Evolutionary conservation across 75 land plant genomes (phyloP), one percentile per base, ranked within the genome.

Genomic region (Selaginella tamariscina): DNA sequence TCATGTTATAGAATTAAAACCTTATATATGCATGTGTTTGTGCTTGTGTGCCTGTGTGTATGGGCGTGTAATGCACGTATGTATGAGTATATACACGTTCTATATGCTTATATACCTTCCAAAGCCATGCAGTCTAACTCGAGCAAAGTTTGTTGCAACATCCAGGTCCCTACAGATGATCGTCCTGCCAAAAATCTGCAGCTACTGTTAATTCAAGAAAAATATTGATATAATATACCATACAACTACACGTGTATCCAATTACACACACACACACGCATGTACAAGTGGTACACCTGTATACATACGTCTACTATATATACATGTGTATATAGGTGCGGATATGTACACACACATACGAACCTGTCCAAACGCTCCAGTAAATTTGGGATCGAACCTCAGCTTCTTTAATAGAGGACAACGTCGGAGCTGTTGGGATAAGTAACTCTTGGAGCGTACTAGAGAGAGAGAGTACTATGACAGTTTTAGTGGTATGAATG

Each of bases 401-500:
- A 95, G 66, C 73, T 84, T 95, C 69, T 77, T 85, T 66, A 95
- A 64, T n/a, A 95, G 72, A 28, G 99, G 92, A 95, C 82, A 64
- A 91, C 96, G 78, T 90, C 99, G 64, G 83, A 74, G 70, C 79
- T 82, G 29, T 78, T 81, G 39, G 99, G 99, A 75, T 84, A 90
- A 33, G 54, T 74, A 32, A 85, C 82, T 32, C 65, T 77, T 0
- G 92, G 92, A 69, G 88, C 85, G 64, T 65, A 83, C 54, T 90
- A 84, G 28, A 86, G 84, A 70, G n/a, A n/a, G n/a, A n/a, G n/a
- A n/a, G n/a, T n/a, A n/a, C n/a, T n/a, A n/a, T n/a, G n/a, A n/a
- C n/a, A n/a, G n/a, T n/a, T 95, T 95, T 65, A 95, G 72, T 33
- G 99, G 99, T 65, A 95, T 95, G 69, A 95, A 95, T 24, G 99